Conservation (phyloP, 208 protist species). For the Leishmania major region DNA sequence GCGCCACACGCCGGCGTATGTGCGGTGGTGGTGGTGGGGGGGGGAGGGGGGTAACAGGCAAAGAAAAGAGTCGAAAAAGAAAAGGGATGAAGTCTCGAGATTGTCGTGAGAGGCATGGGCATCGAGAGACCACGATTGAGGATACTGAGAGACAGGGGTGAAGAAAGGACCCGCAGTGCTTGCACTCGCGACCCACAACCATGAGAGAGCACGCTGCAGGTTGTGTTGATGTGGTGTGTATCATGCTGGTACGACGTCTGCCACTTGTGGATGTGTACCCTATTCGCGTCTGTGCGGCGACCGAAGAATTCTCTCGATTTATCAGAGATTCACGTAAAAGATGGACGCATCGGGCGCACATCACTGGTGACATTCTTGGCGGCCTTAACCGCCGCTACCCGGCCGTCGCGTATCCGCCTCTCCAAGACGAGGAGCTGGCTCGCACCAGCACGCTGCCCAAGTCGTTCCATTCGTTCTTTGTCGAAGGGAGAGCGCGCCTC, state of each 20-base stretch:
- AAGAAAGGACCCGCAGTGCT: not conserved
- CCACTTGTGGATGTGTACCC: not conserved
- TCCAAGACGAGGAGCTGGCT: not conserved
- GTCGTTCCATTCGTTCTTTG: not conserved
- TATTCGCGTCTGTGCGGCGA: not conserved
- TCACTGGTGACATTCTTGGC: not conserved
- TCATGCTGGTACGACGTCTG: not conserved
- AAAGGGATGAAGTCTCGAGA: not conserved
- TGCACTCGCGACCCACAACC: not conserved
- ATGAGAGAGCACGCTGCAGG: not conserved
- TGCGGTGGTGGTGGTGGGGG: too few species aligned
- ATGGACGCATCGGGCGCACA: not conserved
- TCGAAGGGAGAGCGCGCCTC: not conserved
- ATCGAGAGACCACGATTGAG: not conserved
- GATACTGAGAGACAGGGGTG: not conserved
- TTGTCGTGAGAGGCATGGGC: not conserved
- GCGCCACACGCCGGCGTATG: too few species aligned
- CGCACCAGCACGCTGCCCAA: not conserved
- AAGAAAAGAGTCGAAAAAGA: not conserved
- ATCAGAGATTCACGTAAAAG: not conserved
- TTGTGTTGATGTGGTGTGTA: not conserved
- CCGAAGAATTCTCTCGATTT: not conserved
- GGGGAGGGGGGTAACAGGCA: not conserved
- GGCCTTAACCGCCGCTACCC: not conserved
- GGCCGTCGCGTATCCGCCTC: too few species aligned